A percentile compares a stretch with the other conserved stretches of the same genome.
Conservation (phyloP, 2,329 filamentous ascomycete genomes). For the Lecanicillium sp. region DNA sequence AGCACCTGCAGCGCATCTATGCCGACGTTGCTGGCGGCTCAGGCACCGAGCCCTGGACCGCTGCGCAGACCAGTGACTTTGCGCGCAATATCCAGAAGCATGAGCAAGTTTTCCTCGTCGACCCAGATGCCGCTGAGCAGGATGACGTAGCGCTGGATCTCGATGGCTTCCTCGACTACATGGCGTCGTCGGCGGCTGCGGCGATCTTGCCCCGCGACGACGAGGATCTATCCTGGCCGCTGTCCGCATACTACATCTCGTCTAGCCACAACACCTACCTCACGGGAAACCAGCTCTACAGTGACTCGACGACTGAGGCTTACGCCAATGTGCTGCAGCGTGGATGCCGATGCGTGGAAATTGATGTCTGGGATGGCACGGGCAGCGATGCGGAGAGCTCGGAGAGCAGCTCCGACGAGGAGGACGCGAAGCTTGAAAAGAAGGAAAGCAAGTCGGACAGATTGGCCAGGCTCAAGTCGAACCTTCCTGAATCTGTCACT, state of each 20-base stretch:
- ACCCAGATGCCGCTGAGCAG: constrained; percentile 20
- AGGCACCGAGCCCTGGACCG: constrained; percentile 31
- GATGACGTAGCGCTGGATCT: constrained; percentile 41
- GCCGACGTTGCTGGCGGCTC: constrained; percentile 29
- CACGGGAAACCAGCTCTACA: constrained; percentile 79
- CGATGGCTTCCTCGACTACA: constrained; percentile 47
- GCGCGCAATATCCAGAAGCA: constrained; percentile 33
- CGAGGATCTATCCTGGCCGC: constrained; percentile 62
- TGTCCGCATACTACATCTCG: constrained; percentile 89
- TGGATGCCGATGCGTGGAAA: constrained; percentile 86
- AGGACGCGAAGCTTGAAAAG: constrained; percentile 46
- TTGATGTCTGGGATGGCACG: constrained; percentile 91
- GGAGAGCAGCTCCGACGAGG: constrained; percentile 33
- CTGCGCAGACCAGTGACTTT: constrained; percentile 36
- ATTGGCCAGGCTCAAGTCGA: constrained; percentile 60
- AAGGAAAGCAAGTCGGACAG: constrained; percentile 56
- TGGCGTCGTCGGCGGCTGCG: constrained; percentile 44
- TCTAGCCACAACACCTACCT: constrained; percentile 96
- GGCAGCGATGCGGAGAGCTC: constrained; percentile 64
- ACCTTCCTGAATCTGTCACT: constrained; percentile 38
- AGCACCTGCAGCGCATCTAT: constrained; percentile 37
- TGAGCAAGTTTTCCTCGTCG: constrained; percentile 13
- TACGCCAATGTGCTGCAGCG: constrained; percentile 80
- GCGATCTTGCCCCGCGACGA: constrained; percentile 34
- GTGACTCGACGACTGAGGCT: constrained; percentile 77